Base-by-base conservation (phyloP, 2,329 filamentous ascomycete species). In the Karstenula rhodostoma region DNA sequence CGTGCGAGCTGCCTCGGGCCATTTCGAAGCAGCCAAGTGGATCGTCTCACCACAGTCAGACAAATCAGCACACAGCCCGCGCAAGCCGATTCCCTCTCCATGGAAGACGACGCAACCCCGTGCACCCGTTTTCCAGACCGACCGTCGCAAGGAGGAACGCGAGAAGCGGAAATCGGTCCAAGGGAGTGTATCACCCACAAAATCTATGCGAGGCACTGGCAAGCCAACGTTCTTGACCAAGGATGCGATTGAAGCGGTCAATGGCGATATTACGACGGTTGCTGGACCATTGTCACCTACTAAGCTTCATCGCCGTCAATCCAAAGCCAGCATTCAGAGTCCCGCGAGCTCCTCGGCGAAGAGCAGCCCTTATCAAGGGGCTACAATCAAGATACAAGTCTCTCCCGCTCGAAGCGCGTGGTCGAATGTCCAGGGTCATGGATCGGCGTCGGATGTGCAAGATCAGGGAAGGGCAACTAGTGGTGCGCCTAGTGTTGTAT, bases 181-280 rank as follows among this genome's bases (percentile, higher is more conserved):
- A 1, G 54, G 43, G 19, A 65, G 62, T 5, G 64, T 62, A 1
- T 61, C 67, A 3, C 54, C 55, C 9, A 27, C 29, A 9, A 72
- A 64, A 50, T 63, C 59, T 9, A 9, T 70, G 13, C 68, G 67
- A 43, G 70, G 60, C 48, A 4, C 47, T 57, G 23, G 22, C 64
- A 25, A 67, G 66, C 0, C 64, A 23, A 68, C 65, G 0, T 76
- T 67, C 27, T 61, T 77, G 23, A 76, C 72, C 4, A 77, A 75
- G 37, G 69, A 71, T 15, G 67, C 72, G 1, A 60, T 65, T 2
- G 66, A 67, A 40, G 57, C 70, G 25, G 61, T 73, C 0, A 67
- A 74, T 1, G 62, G 50, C 44, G 59, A 70, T 40, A 60, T 71
- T 33, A 61, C 62, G 3, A 63, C 70, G 2, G 47, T 59, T 10